Conservation (phyloP, 768 basidiomycete genomes). For the Naematelia aurantialba region DNA sequence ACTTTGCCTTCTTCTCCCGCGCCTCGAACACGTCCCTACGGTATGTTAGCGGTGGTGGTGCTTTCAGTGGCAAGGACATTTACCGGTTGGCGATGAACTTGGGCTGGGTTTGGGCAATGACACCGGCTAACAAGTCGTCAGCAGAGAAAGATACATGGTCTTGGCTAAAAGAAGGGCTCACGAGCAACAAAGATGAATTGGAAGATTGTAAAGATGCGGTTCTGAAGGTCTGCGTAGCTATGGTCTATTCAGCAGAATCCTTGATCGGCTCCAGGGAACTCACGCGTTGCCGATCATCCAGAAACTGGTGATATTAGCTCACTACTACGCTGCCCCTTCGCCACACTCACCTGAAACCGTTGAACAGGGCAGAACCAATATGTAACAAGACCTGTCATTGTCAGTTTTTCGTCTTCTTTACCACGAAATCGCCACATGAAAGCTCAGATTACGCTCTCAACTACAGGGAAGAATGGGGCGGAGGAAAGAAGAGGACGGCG, state of each 20-base stretch:
- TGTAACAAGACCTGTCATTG: constrained; percentile 33
- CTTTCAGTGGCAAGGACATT: no score
- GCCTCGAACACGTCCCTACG: constrained; percentile 53
- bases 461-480: no score
- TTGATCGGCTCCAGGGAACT: neutral
- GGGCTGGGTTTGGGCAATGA: constrained; percentile 75
- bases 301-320: no score
- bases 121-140: constrained; percentile 52
- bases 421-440: no score
- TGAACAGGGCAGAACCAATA: constrained; percentile 35
- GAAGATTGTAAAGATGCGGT: constrained; percentile 53
- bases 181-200: constrained; percentile 41
- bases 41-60: no score
- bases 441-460: no score
- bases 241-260: neutral
- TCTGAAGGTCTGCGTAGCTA: constrained; percentile 28
- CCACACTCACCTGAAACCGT: constrained; percentile 22
- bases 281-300: constrained; percentile 36
- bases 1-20: constrained; percentile 40
- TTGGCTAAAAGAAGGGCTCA: constrained; percentile 48
- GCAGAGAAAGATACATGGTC: constrained; percentile 58
- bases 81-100: constrained; percentile 71
- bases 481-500: no score
- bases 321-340: no score
- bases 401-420: no score